Conservation (phyloP, 2,329 filamentous ascomycete genomes). For the Colletotrichum ledebouriae region DNA sequence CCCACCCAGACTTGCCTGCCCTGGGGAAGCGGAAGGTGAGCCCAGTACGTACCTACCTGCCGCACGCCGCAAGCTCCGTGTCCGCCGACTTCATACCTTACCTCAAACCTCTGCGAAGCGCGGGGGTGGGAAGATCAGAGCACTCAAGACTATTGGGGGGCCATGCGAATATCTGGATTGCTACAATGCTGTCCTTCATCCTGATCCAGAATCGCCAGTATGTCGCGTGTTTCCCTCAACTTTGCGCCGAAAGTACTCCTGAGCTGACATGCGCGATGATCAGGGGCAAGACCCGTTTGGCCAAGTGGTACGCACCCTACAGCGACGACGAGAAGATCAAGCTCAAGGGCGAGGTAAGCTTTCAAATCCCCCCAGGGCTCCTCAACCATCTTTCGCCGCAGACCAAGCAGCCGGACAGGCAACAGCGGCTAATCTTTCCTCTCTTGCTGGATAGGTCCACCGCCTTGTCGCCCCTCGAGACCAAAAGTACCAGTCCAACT, state of each 20-base stretch:
- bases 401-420: not conserved
- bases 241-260: not conserved
- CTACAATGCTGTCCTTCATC: conserved; percentile 79
- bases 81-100: conserved; percentile 26
- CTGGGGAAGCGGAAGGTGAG: conserved; percentile 8
- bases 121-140: conserved; percentile 12
- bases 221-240: not conserved
- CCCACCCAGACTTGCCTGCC: not conserved
- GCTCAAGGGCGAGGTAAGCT: conserved; percentile 90
- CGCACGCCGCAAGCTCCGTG: conserved; percentile 35
- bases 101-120: conserved; percentile 30
- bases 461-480: conserved; percentile 97
- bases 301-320: conserved; percentile 99
- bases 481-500: conserved; percentile 99
- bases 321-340: conserved; percentile 99
- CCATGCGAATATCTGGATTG: conserved; percentile 29
- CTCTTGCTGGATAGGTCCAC: conserved; percentile 76
- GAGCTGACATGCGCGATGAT: conserved; percentile 6
- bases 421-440: conserved; percentile 16
- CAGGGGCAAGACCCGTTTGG: conserved; percentile 97
- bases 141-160: not conserved
- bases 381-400: not conserved
- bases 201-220: conserved; percentile 88
- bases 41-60: conserved; percentile 33
- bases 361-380: not conserved